Conservation (phyloP, 495 filamentous ascomycete genomes). For the Trichoderma gamsii region DNA sequence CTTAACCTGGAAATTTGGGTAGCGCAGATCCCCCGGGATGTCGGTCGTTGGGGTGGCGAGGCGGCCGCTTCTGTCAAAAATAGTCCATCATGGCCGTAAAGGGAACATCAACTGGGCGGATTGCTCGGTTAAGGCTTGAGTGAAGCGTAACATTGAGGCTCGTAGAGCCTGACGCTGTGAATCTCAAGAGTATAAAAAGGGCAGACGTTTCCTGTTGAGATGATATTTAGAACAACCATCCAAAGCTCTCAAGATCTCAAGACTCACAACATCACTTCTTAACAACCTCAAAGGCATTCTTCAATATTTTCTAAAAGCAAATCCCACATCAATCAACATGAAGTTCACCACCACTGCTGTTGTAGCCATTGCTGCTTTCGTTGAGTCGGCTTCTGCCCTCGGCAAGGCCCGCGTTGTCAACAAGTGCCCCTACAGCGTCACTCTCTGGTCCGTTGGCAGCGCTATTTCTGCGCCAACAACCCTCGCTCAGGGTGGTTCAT, state of each 20-base stretch:
- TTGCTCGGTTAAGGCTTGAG: too few relatives aligned
- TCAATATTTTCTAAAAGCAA: neutral
- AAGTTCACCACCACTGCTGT: conserved; percentile 1
- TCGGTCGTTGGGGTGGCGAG: neutral
- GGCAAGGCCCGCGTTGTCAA: conserved; percentile 50
- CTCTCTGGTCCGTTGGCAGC: conserved; percentile 52
- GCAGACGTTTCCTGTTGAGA: neutral
- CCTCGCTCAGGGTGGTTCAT: conserved; percentile 34
- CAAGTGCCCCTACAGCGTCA: conserved; percentile 41
- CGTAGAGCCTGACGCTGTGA: neutral
- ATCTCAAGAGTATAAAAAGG: neutral
- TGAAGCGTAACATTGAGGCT: neutral
- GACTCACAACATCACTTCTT: neutral
- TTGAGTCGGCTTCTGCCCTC: conserved; percentile 29
- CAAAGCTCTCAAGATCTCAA: neutral
- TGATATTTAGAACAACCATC: neutral
- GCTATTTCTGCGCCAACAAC: conserved; percentile 36
- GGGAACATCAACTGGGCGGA: neutral
- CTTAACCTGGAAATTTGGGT: neutral
- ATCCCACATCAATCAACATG: neutral
- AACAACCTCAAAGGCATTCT: neutral
- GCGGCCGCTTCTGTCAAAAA: neutral
- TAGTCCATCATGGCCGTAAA: neutral
- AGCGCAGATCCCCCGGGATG: neutral
- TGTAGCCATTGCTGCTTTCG: conserved; percentile 10